Evolutionary conservation across 176 grass and related monocot genomes (phyloP), one percentile per base, ranked within the genome.

Genomic region (Eragrostis curvula): DNA sequence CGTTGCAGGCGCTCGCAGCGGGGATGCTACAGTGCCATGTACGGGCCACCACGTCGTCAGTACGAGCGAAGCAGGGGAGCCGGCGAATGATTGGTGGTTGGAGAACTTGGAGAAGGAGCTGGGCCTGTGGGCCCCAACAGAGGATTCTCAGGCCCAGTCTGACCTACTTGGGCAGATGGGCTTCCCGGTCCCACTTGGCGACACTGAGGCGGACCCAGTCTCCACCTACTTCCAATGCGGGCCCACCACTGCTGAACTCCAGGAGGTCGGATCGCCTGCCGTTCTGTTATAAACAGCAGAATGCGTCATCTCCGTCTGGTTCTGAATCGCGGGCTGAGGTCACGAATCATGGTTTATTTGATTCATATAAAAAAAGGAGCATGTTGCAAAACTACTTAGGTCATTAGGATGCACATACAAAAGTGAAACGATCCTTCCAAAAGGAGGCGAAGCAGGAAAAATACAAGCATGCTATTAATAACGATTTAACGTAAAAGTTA

Each of bases 91-190:
- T 68, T 78, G 85, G 81, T 97, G 91, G 94, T 44, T 97, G 66
- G 70, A 91, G 68, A 62, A 88, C 79, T 82, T 97, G 72, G 94
- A 91, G 84, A 89, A 89, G 79, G 94, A 93, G 68, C 86, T 93
- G 41, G 91, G 94, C 21, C 85, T 93, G 79, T 83, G 83, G 84
- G 91, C 44, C 6, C 39, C 80, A 46, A 0, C 20, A 5, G 83
- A 81, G 66, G 84, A 89, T 52, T 73, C 47, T 12, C 58, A 85
- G 70, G 44, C 76, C 58, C 25, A 70, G 9, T 9, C 12, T 77
- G 84, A 30, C 74, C 79, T 70, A 75, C 32, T 8, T 0, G 42
- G 41, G 21, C 82, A 85, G 9, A 56, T 57, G 8, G 40, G 28
- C 15, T 60, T 46, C 14, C 5, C 12, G 9, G 61, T 44, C 75